Conservation (phyloP, 2,329 filamentous ascomycete genomes). For the Fusarium brevicatenulatum region DNA sequence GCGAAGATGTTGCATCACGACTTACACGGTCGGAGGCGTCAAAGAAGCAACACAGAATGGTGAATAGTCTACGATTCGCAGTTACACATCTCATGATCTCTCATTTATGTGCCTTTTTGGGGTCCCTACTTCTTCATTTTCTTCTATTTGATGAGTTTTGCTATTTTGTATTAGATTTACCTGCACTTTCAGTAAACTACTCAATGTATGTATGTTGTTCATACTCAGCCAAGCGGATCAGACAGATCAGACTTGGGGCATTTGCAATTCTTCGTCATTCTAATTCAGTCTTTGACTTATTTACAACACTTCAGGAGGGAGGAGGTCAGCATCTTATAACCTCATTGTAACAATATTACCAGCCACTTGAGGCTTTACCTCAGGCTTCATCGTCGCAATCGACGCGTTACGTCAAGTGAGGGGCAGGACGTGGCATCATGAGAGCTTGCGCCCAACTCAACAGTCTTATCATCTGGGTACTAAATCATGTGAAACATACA, state of each 20-base stretch:
- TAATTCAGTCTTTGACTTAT: no score
- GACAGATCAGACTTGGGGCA: neutral
- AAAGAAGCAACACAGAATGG: slow-evolving; percentile 11
- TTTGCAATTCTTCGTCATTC: neutral
- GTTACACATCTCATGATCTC: neutral
- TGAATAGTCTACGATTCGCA: neutral
- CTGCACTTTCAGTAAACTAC: neutral
- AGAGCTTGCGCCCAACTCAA: neutral
- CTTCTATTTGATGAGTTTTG: neutral
- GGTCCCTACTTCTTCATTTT: neutral
- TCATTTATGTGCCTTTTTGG: neutral
- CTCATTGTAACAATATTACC: neutral
- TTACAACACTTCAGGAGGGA: no score
- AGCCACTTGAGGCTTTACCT: neutral
- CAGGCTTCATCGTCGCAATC: neutral
- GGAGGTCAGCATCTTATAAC: no score
- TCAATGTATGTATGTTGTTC: neutral
- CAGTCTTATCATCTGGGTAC: neutral
- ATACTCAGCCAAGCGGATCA: neutral
- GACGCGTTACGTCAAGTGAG: slow-evolving; percentile 36
- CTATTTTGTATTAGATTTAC: neutral
- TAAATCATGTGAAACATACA: neutral
- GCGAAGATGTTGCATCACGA: slow-evolving; percentile 32
- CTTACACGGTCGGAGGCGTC: slow-evolving; percentile 45
- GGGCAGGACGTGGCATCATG: slow-evolving; percentile 26